Conservation (phyloP, 169 alveolate genomes). For the Amoebophrya sp. region DNA sequence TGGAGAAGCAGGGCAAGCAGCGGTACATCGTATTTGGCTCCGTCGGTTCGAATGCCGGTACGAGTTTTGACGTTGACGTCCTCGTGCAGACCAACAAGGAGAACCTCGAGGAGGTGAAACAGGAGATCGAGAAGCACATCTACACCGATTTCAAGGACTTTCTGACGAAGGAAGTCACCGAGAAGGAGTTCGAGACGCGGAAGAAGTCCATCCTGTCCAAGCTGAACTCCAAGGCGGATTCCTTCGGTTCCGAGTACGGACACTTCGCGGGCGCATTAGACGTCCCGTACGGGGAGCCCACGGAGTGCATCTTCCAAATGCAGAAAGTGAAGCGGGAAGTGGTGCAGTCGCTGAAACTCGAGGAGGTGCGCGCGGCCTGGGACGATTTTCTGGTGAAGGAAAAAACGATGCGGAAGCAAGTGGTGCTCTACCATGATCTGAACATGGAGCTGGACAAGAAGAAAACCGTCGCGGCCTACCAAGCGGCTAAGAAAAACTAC, state of each 20-base stretch:
- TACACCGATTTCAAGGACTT: neutral
- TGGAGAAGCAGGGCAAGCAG: constrained; percentile 4
- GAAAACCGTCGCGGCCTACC: neutral
- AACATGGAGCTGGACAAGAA: neutral
- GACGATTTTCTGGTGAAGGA: neutral
- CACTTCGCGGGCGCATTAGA: neutral
- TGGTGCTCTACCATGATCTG: neutral
- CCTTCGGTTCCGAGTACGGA: neutral
- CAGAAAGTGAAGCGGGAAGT: neutral
- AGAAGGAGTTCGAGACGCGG: neutral
- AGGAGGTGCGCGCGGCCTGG: neutral
- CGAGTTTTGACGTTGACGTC: neutral
- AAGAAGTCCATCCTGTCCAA: neutral
- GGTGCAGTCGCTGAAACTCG: neutral
- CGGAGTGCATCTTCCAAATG: neutral
- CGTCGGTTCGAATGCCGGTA: neutral
- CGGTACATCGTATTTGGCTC: constrained; percentile 5
- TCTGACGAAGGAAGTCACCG: neutral
- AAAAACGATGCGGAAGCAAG: neutral
- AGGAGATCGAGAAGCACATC: constrained; percentile 12
- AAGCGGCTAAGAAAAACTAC: neutral
- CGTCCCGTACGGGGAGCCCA: neutral
- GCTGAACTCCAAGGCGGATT: neutral
- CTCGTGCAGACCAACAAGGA: neutral
- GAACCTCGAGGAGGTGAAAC: neutral